These are phyloP conservation scores for Dictyostelium firmibasis DNA, from an alignment of 78 protist genomes.

Conservation along the genomic window DNA sequence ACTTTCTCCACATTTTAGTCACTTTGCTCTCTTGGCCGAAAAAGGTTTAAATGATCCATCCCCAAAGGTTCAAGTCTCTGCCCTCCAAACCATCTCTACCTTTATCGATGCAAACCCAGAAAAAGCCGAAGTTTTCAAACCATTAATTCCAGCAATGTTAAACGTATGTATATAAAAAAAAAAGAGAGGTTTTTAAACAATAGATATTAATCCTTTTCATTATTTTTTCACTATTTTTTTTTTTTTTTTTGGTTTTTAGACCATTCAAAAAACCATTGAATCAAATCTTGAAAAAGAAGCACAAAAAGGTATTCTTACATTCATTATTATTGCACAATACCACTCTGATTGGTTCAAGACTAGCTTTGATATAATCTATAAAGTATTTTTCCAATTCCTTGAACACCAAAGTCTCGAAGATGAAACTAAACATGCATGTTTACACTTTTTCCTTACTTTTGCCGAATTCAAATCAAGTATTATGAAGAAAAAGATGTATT, in stretches of 20 bases:
- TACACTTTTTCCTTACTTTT: constrained; percentile 72
- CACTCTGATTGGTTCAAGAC: constrained; percentile 39
- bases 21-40: not conserved
- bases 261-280: constrained; percentile 34
- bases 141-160: constrained; percentile 53
- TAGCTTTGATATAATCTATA: not conserved
- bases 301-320: constrained; percentile 23
- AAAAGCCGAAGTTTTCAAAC: constrained; percentile 17
- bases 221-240: no score
- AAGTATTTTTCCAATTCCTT: constrained; percentile 9
- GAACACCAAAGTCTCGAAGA: constrained; percentile 41
- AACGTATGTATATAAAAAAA: not conserved
- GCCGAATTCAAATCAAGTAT: constrained; percentile 51
- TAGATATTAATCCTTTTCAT: no score
- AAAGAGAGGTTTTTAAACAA: no score
- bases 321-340: constrained; percentile 56
- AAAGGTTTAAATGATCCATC: constrained; percentile 33
- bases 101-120: constrained; percentile 30
- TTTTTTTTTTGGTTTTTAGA: not conserved
- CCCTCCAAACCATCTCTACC: constrained; percentile 16
- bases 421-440: constrained; percentile 67
- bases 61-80: constrained; percentile 33
- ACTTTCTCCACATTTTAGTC: not conserved
- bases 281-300: constrained; percentile 70
- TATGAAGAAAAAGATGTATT: constrained; percentile 7